A percentile compares a stretch with the other conserved stretches of the same genome.
Evolutionary conservation across 768 basidiomycete genomes (phyloP).

Genomic region (Scleroderma citrinum): DNA sequence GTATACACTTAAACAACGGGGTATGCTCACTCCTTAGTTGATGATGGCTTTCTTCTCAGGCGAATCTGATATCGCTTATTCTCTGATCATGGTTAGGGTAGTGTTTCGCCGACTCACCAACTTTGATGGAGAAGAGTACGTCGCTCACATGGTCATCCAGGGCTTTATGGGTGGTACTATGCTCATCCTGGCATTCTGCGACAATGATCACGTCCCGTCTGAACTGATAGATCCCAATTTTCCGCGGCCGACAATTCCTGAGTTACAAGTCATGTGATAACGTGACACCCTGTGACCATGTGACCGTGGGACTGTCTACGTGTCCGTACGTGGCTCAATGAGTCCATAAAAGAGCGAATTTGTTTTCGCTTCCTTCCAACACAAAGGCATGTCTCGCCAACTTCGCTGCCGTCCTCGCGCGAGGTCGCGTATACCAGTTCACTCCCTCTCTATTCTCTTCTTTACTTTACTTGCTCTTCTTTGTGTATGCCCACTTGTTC

Average conservation of each 20-base stretch:
- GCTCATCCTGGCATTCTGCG: too few species aligned
- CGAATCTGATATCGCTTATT: slow-evolving; percentile 48
- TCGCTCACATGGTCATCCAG: too few species aligned
- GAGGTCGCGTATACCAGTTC: slow-evolving; percentile 48
- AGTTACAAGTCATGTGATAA: too few species aligned
- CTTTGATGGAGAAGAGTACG: slow-evolving; percentile 24
- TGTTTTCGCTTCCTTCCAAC: slow-evolving; percentile 3
- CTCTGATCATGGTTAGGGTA: slow-evolving; percentile 35
- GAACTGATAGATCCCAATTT: too few species aligned
- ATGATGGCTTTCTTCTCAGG: too few species aligned
- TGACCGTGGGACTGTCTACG: not conserved
- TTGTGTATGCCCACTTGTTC: slow-evolving; percentile 60
- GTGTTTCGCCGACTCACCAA: slow-evolving; percentile 9
- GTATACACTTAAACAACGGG: too few species aligned
- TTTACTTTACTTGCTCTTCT: slow-evolving; percentile 66
- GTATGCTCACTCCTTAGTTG: too few species aligned
- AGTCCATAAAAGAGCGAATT: not conserved
- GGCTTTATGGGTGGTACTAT: too few species aligned
- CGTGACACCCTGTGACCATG: too few species aligned
- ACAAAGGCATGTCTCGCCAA: slow-evolving; percentile 24
- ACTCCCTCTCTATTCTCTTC: slow-evolving; percentile 55
- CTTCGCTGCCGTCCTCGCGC: slow-evolving; percentile 46
- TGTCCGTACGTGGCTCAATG: not conserved
- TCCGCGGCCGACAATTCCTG: too few species aligned
- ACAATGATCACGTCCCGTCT: too few species aligned